A percentile compares a stretch with the other conserved stretches of the same genome.
phyloP scores from a whole-genome alignment of 306 rosid genomes.

The Castanea sativa region DNA sequence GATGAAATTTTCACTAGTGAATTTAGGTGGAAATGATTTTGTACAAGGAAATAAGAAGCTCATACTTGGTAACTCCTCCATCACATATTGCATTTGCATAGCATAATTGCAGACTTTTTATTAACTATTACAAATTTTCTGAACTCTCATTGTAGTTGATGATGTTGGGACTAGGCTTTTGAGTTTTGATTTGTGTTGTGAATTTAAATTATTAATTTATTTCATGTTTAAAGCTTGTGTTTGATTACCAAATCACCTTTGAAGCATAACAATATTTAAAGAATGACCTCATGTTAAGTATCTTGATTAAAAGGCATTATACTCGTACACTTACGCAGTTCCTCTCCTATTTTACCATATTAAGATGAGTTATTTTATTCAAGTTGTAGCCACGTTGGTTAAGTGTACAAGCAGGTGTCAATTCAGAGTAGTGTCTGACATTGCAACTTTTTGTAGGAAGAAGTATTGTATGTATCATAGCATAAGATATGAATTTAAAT shows the following conservation, averaged over 20 bases:
- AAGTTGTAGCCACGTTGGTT: background rate
- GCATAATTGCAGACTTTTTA: background rate
- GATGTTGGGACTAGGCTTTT: background rate
- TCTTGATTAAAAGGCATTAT: background rate
- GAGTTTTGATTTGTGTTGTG: background rate
- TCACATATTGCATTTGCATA: constrained; percentile 2
- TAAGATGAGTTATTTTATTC: background rate
- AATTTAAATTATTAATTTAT: background rate
- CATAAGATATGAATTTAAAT: background rate
- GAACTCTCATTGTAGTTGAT: background rate
- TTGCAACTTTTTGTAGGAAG: background rate
- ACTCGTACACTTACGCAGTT: background rate
- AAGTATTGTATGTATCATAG: background rate
- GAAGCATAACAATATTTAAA: background rate
- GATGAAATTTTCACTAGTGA: constrained; percentile 79
- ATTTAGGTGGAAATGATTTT: constrained; percentile 86
- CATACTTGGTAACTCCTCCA: constrained; percentile 66
- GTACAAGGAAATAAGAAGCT: constrained; percentile 99
- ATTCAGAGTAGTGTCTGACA: background rate
- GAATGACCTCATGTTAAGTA: background rate
- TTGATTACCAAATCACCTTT: background rate
- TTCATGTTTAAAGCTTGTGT: background rate
- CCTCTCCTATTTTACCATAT: background rate
- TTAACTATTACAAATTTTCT: no score
- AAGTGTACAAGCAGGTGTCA: background rate